Conservation (phyloP, 192 early-diverging fungal species). For the Spinellus fusiger region DNA sequence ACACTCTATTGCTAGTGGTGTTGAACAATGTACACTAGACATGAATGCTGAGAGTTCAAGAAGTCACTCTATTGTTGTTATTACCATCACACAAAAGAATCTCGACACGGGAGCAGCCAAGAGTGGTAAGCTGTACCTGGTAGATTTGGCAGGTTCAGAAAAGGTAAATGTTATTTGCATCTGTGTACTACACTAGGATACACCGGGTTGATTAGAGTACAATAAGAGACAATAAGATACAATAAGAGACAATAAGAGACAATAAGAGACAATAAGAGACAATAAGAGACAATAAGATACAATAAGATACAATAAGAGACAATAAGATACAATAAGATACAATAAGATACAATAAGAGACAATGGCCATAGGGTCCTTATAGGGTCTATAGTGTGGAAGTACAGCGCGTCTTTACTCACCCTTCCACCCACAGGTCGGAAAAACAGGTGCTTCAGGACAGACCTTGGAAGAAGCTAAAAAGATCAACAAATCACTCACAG, state of each 20-base stretch:
- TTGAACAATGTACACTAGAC: slow-evolving; percentile 41
- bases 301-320: too few species aligned
- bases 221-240: too few species aligned
- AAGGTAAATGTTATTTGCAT: too few species aligned
- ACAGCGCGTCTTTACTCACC: neutral
- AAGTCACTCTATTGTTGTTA: slow-evolving; percentile 95
- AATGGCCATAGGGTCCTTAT: neutral
- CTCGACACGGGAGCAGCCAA: slow-evolving; percentile 80
- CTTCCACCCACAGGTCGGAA: slow-evolving; percentile 57
- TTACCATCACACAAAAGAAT: slow-evolving; percentile 95
- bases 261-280: too few species aligned
- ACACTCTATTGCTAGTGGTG: neutral
- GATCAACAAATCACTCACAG: slow-evolving; percentile 98
- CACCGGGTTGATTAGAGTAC: too few species aligned
- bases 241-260: too few species aligned
- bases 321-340: too few species aligned
- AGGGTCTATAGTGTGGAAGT: neutral
- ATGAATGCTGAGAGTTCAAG: slow-evolving; percentile 99
- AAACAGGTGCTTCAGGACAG: slow-evolving; percentile 95
- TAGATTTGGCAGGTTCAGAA: slow-evolving; percentile 99
- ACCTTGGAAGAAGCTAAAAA: slow-evolving; percentile 99
- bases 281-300: too few species aligned
- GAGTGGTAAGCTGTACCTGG: slow-evolving; percentile 89
- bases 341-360: too few species aligned
- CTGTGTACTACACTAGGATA: too few species aligned